Evolutionary conservation across 331 rosid genomes (phyloP), one percentile per base, ranked within the genome.

Genomic region (Quercus lobata): DNA sequence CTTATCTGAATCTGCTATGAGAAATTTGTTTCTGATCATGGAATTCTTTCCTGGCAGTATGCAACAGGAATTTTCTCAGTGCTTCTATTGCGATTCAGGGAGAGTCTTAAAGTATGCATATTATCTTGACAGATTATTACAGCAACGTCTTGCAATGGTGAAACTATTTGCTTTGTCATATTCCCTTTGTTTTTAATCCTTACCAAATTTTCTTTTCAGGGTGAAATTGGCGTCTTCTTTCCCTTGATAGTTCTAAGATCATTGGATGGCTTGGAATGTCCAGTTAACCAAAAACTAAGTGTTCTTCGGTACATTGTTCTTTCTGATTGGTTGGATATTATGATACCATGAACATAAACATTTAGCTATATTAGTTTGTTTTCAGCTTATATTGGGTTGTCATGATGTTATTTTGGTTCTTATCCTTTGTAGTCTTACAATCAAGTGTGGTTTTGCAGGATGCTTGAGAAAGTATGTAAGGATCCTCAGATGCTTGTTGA

Each of bases 401-500:
- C 73, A 44, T 78, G 44, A 35, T 75, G 49, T 69, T 76, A 57
- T 86, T 49, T 79, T 77, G 29, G 56, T 71, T 72, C 63, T 82
- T 86, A 80, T 72, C 57, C 68, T 56, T 17, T 19, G 46, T 76
- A 56, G 84, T 87, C 72, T 75, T 83, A 25, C 86, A 71, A 76
- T 54, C 53, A 72, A 68, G 63, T 75, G 68, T 68, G 80, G 77
- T 63, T 62, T 83, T 91, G 86, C 91, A 96, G 99, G 97, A 90
- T 93, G 97, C 85, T 96, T 83, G 98, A 96, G 88, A 96, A 89
- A 85, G 91, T 96, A 72, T 92, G 98, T 71, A 96, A 87, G 88
- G 98, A 96, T 84, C 91, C 99, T 1, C 98, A 96, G 85, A 92
- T 96, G 92, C 99, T 96, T 81, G 98, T 96, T 78, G 99, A 96